phyloP scores from a whole-genome alignment of 768 basidiomycete species.

The Mycena rosella region DNA sequence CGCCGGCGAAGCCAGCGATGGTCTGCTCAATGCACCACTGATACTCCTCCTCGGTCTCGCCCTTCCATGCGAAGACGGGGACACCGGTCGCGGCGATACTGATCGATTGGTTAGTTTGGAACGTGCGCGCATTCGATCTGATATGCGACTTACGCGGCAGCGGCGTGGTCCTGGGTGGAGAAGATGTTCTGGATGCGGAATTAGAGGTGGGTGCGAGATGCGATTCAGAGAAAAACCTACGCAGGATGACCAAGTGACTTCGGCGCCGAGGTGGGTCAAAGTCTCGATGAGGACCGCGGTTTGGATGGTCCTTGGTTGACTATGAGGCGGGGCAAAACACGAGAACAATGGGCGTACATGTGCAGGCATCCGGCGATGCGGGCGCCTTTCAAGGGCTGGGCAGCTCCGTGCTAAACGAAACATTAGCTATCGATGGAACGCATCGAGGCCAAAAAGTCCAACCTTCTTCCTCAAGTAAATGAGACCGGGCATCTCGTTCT shows the following conservation, averaged over 20 bases:
- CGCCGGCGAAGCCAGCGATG: slow-evolving; percentile 85
- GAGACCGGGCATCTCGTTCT: slow-evolving; percentile 97
- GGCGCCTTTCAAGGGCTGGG: slow-evolving; percentile 92
- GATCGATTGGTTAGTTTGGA: slow-evolving; percentile 14
- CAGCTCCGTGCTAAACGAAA: slow-evolving; percentile 72
- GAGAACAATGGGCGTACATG: slow-evolving; percentile 69
- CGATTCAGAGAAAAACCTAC: slow-evolving; percentile 58
- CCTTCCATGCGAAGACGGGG: slow-evolving; percentile 99
- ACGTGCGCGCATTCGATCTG: neutral
- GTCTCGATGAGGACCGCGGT: slow-evolving; percentile 99
- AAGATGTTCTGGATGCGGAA: slow-evolving; percentile 86
- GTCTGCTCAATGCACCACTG: slow-evolving; percentile 98
- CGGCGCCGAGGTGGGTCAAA: slow-evolving; percentile 92
- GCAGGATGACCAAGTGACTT: slow-evolving; percentile 99
- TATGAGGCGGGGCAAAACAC: slow-evolving; percentile 1
- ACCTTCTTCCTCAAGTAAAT: slow-evolving; percentile 94
- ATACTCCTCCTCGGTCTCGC: slow-evolving; percentile 99
- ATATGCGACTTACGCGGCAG: slow-evolving; percentile 80
- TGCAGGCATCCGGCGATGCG: slow-evolving; percentile 98
- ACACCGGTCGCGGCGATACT: slow-evolving; percentile 98
- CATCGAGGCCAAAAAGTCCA: slow-evolving; percentile 23
- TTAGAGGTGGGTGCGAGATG: neutral
- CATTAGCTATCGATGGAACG: slow-evolving; percentile 21
- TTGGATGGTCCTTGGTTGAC: slow-evolving; percentile 88
- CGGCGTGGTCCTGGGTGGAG: slow-evolving; percentile 99